phyloP scores from a whole-genome alignment of 2,329 filamentous ascomycete genomes.

The Xylaria sp. region DNA sequence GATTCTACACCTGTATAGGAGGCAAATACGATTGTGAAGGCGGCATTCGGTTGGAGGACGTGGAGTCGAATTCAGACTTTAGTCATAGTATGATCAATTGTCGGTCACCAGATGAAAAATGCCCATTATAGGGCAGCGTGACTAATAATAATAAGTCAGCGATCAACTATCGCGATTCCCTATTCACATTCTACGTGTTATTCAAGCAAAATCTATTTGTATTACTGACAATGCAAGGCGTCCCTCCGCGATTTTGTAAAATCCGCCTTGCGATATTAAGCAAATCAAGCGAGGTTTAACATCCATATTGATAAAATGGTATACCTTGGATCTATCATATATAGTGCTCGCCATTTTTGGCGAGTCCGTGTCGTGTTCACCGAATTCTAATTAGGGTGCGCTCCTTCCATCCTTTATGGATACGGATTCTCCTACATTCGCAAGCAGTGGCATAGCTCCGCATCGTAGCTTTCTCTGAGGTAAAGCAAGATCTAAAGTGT shows the following conservation, averaged over 20 bases:
- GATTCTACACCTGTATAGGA: constrained; percentile 37
- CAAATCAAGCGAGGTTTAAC: neutral
- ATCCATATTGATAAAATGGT: neutral
- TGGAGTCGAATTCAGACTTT: neutral
- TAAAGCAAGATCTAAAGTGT: too few species aligned
- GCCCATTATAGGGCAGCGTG: neutral
- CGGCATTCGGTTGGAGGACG: constrained; percentile 6
- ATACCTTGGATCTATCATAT: too few species aligned
- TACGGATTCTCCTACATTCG: neutral
- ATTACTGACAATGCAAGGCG: neutral
- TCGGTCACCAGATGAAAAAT: constrained; percentile 4
- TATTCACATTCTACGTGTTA: neutral
- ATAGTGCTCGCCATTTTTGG: neutral
- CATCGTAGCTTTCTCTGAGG: too few species aligned
- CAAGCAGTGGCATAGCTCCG: neutral
- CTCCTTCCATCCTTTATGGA: neutral
- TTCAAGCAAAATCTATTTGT: neutral
- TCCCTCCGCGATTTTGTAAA: neutral
- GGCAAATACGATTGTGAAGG: constrained; percentile 35
- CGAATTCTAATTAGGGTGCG: neutral
- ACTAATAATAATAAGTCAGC: neutral
- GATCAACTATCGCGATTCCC: neutral
- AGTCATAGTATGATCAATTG: too few species aligned
- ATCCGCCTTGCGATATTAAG: neutral
- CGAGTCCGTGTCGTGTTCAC: neutral